Evolutionary conservation across 495 filamentous ascomycete species (phyloP), one percentile per base, ranked within the genome.

Genomic region (Aspergillus bertholletiae): DNA sequence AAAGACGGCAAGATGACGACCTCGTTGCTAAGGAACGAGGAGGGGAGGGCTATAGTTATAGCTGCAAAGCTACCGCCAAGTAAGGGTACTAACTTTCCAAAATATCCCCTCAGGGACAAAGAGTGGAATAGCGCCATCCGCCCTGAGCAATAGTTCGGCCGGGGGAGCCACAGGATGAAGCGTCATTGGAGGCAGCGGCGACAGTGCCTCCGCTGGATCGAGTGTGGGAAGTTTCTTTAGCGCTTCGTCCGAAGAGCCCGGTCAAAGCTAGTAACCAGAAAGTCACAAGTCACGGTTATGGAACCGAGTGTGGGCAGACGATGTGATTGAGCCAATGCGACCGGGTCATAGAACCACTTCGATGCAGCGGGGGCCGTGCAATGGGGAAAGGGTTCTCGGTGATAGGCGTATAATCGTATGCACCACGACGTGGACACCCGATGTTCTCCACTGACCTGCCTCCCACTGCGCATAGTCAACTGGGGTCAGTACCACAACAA

Each of bases 311-410:
- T 54, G 50, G 53, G 35, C 18, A 56, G 58, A 61, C 61, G 59
- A 51, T 54, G 43, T 64, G 62, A 64, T 61, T 64, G 57, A 58
- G 51, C 46, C 57, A 60, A 30, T 2, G 51, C 7, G 15, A 34
- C 9, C n/a, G n/a, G 24, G 37, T 45, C 23, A 45, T 32, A 27
- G 37, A 43, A 18, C 50, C 32, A 30, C 24, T 39, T 54, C 49
- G n/a, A 60, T 56, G 51, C 41, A 24, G 53, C 53, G 46, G 58
- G 54, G 26, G 46, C 51, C 49, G 20, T 15, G 35, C 17, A 18
- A 32, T 1, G 24, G 17, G 28, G 27, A 44, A 49, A 35, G 32
- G 23, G 34, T 48, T 41, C 46, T 40, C 21, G 22, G 17, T 41
- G 32, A 39, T 32, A 40, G 39, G 30, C 23, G 34, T 12, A 18